Base-by-base conservation (phyloP, 768 basidiomycete species). In the Obba rivulosa region DNA sequence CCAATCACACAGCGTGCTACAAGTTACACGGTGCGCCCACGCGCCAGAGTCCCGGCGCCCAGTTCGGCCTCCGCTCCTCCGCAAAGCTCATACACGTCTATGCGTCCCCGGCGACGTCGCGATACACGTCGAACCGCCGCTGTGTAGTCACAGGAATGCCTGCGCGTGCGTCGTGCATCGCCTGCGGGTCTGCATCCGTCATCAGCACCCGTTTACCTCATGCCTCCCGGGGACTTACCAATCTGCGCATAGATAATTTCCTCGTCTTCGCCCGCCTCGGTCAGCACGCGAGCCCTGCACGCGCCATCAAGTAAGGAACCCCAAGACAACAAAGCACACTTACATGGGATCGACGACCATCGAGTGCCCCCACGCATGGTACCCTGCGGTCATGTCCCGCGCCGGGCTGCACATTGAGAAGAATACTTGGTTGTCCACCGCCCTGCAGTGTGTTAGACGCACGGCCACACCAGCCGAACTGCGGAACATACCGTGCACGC, bases 321-420 rank as follows among this genome's bases (percentile, higher is more conserved):
- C 34, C 34, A 35, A 13, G 16, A 14, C 49, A 14, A n/a, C n/a
- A n/a, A n/a, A n/a, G 13, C 28, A 20, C 3, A 72, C 84, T 65
- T 65, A 92, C 87, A 84, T 82, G 8, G 93, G 92, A 66, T 92
- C 87, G n/a, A 93, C 83, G 10, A 92, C 75, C 81, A 88, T 84
- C 1, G 87, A 86, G 63, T 95, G 92, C 3, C 92, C 90, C 80
- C 87, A 92, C 90, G 95, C 92, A 61, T 96, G 92, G 65, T 98
- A 98, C 14, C 76, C 76, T 17, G 91, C 87, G 9, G 69, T 80
- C 56, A 85, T 60, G 55, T 95, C 85, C 20, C 94, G 79, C 2
- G 96, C 95, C 24, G 94, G 93, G 48, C 92, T 96, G 62, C 92
- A 95, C 92, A 94, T 95, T 1, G 88, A 78, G 53, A 97, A 80